These are phyloP conservation scores for Tuber umbilicatum DNA, from an alignment of 495 filamentous ascomycete genomes.

Conservation along the genomic window DNA sequence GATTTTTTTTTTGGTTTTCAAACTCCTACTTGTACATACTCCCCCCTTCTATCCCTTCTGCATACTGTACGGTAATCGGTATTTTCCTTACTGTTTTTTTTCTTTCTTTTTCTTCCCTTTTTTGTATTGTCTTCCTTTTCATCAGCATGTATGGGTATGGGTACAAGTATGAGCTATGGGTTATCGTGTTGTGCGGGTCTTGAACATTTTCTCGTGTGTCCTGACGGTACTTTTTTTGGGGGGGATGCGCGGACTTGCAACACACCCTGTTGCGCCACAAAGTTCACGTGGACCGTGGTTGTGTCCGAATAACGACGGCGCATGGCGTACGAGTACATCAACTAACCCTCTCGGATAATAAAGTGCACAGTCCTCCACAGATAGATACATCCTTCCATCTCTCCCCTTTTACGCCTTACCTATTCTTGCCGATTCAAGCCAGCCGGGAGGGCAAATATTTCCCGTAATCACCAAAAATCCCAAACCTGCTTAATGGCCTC, in stretches of 20 bases:
- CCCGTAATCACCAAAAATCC: constrained; percentile 32
- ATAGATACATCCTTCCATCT: constrained; percentile 37
- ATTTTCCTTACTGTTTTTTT: neutral
- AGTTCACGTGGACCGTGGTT: constrained; percentile 35
- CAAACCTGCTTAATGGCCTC: constrained; percentile 38
- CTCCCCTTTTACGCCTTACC: constrained; percentile 37
- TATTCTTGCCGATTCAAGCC: constrained; percentile 32
- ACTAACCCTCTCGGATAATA: constrained; percentile 28
- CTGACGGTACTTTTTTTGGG: neutral
- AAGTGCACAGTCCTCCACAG: constrained; percentile 36
- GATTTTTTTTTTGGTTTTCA: neutral
- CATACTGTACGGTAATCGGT: neutral
- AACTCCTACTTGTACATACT: neutral
- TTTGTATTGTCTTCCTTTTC: neutral
- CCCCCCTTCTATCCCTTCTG: neutral
- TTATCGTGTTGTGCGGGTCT: neutral
- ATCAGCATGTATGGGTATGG: neutral
- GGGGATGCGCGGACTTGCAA: neutral
- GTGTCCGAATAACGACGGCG: constrained; percentile 31
- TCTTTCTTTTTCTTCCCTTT: neutral
- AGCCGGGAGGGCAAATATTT: constrained; percentile 39
- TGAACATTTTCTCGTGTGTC: neutral
- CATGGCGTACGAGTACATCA: constrained; percentile 11
- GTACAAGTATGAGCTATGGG: neutral
- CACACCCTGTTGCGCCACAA: constrained; percentile 28